Evolutionary conservation across 345 rosid species (phyloP), one percentile per base, ranked within the genome.

Genomic region (Hevea brasiliensis): DNA sequence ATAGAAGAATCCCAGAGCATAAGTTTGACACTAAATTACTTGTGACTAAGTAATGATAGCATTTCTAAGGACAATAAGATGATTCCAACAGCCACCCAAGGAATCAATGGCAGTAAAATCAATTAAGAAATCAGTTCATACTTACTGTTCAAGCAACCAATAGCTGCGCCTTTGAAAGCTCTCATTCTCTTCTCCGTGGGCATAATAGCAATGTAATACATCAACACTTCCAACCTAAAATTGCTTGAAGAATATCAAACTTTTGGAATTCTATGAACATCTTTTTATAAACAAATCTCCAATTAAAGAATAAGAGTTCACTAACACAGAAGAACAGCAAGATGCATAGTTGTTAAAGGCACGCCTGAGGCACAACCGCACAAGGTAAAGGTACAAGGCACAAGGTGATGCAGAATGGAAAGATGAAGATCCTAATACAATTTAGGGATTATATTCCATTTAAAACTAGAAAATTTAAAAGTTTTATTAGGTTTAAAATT

Each of bases 101-200:
- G 11, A 53, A 66, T 29, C 21, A 48, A 27, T 47, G 37, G 11
- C 45, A 7, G 26, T 15, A 44, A 26, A 56, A 0, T 44, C 14
- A 15, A 48, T 6, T 57, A 1, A 66, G 56, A 72, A 41, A 48
- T 42, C 2, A 69, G 57, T 41, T 70, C 64, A 66, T 58, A 84
- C 96, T 85, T 80, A 94, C 97, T 77, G 83, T 71, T 94, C 92
- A 81, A 94, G 98, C 97, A 90, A 85, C 98, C 97, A 94, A 71
- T 94, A 94, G 83, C 97, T 85, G 74, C 98, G 98, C 72, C 98
- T 89, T 83, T 94, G 98, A 76, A 94, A 94, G 72, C 79, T 87
- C 78, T 89, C 96, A 62, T 89, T 90, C 26, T 89, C 98, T 83
- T 94, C 96, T 70, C 98, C 97, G 68, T 92, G 98, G 27, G 98